Evolutionary conservation across 1,139 yeast species (phyloP).

Genomic region (Yamadazyma dendronema): DNA sequence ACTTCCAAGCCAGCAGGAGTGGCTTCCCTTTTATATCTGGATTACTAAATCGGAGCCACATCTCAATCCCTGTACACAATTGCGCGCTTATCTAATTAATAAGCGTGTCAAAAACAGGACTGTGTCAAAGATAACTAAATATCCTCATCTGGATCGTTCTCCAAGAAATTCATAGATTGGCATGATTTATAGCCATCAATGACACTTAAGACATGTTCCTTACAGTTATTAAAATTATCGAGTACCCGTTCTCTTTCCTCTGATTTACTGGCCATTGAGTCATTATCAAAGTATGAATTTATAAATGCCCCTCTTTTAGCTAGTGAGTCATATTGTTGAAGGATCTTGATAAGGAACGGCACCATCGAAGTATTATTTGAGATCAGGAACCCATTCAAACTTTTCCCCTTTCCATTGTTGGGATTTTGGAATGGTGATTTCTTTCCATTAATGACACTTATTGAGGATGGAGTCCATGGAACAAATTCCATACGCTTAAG

Average conservation of each 20-base stretch:
- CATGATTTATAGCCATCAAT: slow-evolving; percentile 72
- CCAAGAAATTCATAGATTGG: slow-evolving; percentile 54
- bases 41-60: not conserved
- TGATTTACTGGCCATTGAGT: slow-evolving; percentile 30
- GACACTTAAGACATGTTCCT: slow-evolving; percentile 66
- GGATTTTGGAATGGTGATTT: slow-evolving; percentile 56
- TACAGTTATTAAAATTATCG: slow-evolving; percentile 76
- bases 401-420: slow-evolving; percentile 18
- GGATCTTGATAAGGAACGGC: slow-evolving; percentile 61
- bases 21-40: not conserved
- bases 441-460: slow-evolving; percentile 75
- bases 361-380: slow-evolving; percentile 76
- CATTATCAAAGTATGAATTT: slow-evolving; percentile 63
- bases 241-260: slow-evolving; percentile 47
- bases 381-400: slow-evolving; percentile 72
- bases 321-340: slow-evolving; percentile 76
- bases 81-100: not conserved
- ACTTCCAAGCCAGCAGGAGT: not conserved
- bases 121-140: not conserved
- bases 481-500: slow-evolving; percentile 79
- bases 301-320: slow-evolving; percentile 82
- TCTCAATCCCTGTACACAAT: not conserved
- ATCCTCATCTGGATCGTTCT: slow-evolving; percentile 28
- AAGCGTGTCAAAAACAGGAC: not conserved
- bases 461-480: slow-evolving; percentile 82